Evolutionary conservation across 2,329 filamentous ascomycete genomes (phyloP).

Genomic region (Monosporascus ibericus): DNA sequence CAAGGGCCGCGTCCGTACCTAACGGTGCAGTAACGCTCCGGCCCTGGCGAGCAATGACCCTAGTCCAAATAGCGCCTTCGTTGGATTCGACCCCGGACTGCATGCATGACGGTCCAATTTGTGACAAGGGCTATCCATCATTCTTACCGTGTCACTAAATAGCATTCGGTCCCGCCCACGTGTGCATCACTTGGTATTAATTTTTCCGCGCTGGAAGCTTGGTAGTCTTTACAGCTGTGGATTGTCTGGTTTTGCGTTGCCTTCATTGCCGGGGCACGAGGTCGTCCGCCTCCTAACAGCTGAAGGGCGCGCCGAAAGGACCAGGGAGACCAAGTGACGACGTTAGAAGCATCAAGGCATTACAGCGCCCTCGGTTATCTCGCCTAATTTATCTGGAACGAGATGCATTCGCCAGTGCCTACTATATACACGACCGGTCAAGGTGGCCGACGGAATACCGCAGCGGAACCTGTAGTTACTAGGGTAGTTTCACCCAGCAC

Average conservation of each 20-base stretch:
- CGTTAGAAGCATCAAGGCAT: background rate
- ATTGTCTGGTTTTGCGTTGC: background rate
- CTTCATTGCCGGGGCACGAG: background rate
- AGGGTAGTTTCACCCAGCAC: constrained; percentile 7
- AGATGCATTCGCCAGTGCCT: background rate
- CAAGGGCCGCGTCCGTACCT: background rate
- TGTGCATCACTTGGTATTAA: constrained; percentile 7
- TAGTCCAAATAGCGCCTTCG: background rate
- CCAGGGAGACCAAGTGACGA: background rate
- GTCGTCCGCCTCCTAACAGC: background rate
- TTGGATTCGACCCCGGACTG: constrained; percentile 12
- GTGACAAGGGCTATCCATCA: constrained; percentile 21
- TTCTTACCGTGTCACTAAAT: constrained; percentile 20
- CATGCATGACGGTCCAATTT: constrained; percentile 26
- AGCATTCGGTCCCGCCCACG: too few species aligned
- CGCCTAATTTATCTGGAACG: background rate
- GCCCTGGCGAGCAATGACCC: background rate
- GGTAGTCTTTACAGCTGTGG: background rate
- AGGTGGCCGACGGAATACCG: background rate
- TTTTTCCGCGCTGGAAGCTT: constrained; percentile 9
- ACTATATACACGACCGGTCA: background rate
- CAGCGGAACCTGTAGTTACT: background rate
- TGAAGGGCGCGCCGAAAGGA: background rate
- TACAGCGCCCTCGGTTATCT: background rate
- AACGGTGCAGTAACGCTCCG: background rate